Evolutionary conservation across 768 basidiomycete genomes (phyloP), one percentile per base, ranked within the genome.

Genomic region (Brasilioporus rufonigricans): DNA sequence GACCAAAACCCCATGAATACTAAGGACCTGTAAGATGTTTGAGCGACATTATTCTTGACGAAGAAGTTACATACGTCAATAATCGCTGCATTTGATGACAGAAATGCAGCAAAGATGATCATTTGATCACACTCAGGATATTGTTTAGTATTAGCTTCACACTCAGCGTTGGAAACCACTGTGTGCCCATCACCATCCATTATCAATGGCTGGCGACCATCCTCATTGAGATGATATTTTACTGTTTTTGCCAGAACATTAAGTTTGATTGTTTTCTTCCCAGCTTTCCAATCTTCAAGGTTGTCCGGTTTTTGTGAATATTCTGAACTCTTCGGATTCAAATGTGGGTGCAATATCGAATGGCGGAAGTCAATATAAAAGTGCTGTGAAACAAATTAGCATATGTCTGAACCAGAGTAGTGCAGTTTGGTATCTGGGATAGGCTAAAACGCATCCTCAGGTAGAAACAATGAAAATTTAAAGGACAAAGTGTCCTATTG

Each of bases 291-390:
- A 4, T 0, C 47, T 26, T 2, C 14, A 6, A 36, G 12, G 35
- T 10, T 13, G 13, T 6, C 3, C 0, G 55, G 58, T 1, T 54
- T 57, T 3, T 27, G 9, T 56, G 56, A 62, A 2, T 23, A 4
- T 0, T 38, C 31, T 3, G 0, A 11, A 0, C 0, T 0, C 2
- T 48, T 53, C 0, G 52, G 44, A 14, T 35, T 52, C 0, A 44
- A 12, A 0, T 0, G 4, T 0, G 59, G 59, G 27, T 60, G 52
- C 0, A 62, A 50, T 23, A 62, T 51, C 0, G 56, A 52, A 0
- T 48, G 23, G 4, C 50, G 31, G 33, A 62, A 57, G 12, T 62
- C 55, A 1, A 60, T 57, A 9, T 62, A 62, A 16, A 62, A 60
- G 33, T 62, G 18, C 59, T 62, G 41, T 23, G 14, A 19, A 5